These are phyloP conservation scores for Cercospora beticola DNA, from an alignment of 2,329 filamentous ascomycete species.

Conservation along the genomic window DNA sequence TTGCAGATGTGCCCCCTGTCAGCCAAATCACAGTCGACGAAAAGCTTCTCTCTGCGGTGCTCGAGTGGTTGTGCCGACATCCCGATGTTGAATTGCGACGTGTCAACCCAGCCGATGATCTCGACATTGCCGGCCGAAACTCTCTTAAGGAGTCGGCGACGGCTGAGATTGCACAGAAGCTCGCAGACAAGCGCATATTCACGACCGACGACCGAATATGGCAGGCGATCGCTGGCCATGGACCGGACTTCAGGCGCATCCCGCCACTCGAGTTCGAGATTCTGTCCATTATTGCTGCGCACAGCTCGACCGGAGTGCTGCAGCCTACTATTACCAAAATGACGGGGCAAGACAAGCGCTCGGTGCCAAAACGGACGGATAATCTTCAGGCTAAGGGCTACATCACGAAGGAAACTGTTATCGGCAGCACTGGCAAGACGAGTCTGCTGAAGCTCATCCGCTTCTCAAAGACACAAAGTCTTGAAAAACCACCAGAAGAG, in stretches of 20 bases:
- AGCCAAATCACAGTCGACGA: slow-evolving; percentile 45
- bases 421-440: slow-evolving; percentile 52
- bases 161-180: slow-evolving; percentile 4
- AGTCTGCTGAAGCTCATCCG: slow-evolving; percentile 57
- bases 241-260: slow-evolving; percentile 55
- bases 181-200: slow-evolving; percentile 42
- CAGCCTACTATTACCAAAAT: slow-evolving; percentile 57
- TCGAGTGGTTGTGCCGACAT: slow-evolving; percentile 58
- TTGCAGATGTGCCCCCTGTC: slow-evolving; percentile 29
- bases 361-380: slow-evolving; percentile 62
- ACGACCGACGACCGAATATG: slow-evolving; percentile 59
- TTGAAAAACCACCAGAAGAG: slow-evolving; percentile 12
- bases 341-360: slow-evolving; percentile 64
- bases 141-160: slow-evolving; percentile 13
- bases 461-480: slow-evolving; percentile 37
- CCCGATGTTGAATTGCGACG: slow-evolving; percentile 50
- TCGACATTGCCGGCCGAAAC: slow-evolving; percentile 38
- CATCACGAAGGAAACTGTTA: slow-evolving; percentile 57
- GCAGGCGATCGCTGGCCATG: slow-evolving; percentile 61
- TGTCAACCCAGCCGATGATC: slow-evolving; percentile 45
- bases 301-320: slow-evolving; percentile 55
- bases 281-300: slow-evolving; percentile 59
- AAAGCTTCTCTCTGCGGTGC: slow-evolving; percentile 54
- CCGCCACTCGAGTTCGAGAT: slow-evolving; percentile 56
- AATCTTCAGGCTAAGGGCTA: slow-evolving; percentile 58